These are phyloP conservation scores for Didymella arachidicola DNA, from an alignment of 2,329 filamentous ascomycete genomes.

Conservation along the genomic window DNA sequence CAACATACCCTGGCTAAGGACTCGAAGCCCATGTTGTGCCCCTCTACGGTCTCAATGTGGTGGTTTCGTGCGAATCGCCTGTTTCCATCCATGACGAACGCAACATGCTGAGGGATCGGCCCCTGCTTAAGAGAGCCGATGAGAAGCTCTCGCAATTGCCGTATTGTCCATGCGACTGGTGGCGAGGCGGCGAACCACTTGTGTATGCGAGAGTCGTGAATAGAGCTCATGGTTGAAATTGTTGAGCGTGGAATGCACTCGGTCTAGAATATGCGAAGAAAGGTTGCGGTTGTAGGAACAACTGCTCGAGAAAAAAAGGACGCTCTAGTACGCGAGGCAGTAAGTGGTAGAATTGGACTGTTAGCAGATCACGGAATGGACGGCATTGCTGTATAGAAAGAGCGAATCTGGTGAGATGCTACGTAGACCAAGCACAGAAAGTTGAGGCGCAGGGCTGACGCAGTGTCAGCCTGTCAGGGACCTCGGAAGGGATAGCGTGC, in stretches of 20 bases:
- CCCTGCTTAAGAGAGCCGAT: constrained; percentile 90
- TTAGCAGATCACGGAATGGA: constrained; percentile 32
- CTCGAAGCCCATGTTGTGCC: constrained; percentile 95
- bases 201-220: constrained; percentile 68
- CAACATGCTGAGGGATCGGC: constrained; percentile 90
- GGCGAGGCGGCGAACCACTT: constrained; percentile 87
- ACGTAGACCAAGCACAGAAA: constrained; percentile 42
- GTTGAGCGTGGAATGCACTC: constrained; percentile 22
- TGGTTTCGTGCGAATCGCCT: constrained; percentile 87
- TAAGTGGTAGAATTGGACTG: constrained; percentile 12
- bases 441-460: constrained; percentile 42
- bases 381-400: constrained; percentile 42
- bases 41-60: constrained; percentile 95
- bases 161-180: constrained; percentile 87
- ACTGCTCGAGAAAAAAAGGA: background rate
- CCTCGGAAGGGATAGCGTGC: constrained; percentile 20
- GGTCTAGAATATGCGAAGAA: constrained; percentile 19
- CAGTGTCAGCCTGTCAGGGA: constrained; percentile 24
- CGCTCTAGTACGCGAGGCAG: background rate
- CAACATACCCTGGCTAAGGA: constrained; percentile 79
- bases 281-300: constrained; percentile 15
- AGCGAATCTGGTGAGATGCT: constrained; percentile 27
- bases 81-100: constrained; percentile 99
- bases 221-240: constrained; percentile 52
- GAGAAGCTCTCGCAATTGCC: constrained; percentile 79